phyloP scores from a whole-genome alignment of 441 rosid genomes.

The Brassica hybrid region DNA sequence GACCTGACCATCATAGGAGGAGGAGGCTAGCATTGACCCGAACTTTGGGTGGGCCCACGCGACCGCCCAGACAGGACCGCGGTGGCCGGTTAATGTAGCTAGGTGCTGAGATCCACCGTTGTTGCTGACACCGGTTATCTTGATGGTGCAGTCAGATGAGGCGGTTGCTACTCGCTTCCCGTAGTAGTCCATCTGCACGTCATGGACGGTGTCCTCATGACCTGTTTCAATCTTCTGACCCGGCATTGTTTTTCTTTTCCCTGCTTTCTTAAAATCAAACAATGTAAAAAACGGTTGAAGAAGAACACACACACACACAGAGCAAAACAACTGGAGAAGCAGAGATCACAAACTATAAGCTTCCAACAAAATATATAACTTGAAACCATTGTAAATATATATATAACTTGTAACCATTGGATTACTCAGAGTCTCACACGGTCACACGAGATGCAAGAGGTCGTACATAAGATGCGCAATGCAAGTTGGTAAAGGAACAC shows the following conservation, averaged over 20 bases:
- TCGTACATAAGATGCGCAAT: neutral
- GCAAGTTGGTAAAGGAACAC: neutral
- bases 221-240: slow-evolving; percentile 75
- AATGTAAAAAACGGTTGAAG: neutral
- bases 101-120: slow-evolving; percentile 66
- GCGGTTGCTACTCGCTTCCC: slow-evolving; percentile 84
- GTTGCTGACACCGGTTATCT: slow-evolving; percentile 66
- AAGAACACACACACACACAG: slow-evolving; percentile 6
- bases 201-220: slow-evolving; percentile 74
- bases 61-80: slow-evolving; percentile 77
- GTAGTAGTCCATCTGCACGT: slow-evolving; percentile 82
- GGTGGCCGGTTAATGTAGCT: slow-evolving; percentile 69
- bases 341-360: neutral
- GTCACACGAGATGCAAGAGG: no score
- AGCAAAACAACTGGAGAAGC: slow-evolving; percentile 1
- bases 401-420: neutral
- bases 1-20: slow-evolving; percentile 74
- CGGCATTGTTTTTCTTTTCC: slow-evolving; percentile 55
- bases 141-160: slow-evolving; percentile 70
- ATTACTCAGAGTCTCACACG: no score
- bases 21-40: slow-evolving; percentile 71
- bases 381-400: neutral
- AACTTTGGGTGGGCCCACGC: slow-evolving; percentile 80
- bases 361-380: neutral
- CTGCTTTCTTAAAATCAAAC: slow-evolving; percentile 7